A percentile compares a stretch with the other conserved stretches of the same genome.
Conservation (phyloP, 192 early-diverging fungal species). For the Coemansia sp. region DNA sequence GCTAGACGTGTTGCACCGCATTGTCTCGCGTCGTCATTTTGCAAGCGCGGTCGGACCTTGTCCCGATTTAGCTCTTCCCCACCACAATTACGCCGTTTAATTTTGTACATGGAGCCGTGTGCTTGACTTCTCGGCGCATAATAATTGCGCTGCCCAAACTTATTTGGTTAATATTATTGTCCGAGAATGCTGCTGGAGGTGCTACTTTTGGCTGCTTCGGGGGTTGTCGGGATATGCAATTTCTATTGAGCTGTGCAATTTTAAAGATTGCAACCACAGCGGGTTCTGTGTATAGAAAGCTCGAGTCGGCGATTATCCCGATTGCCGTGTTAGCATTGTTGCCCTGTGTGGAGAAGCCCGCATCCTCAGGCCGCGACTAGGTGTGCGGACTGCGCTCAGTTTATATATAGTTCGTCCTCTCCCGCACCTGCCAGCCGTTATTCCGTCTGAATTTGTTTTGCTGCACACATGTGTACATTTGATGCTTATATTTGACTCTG, state of each 20-base stretch:
- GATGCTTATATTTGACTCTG: neutral
- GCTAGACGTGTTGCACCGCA: neutral
- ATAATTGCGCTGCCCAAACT: neutral
- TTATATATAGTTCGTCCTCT: neutral
- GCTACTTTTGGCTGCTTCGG: neutral
- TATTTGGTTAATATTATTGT: neutral
- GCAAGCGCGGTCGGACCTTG: slow-evolving; percentile 3
- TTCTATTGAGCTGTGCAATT: neutral
- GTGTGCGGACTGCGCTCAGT: neutral
- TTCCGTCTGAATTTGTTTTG: neutral
- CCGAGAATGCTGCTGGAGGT: neutral
- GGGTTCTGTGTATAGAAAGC: neutral
- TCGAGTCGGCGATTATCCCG: neutral
- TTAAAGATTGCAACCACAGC: neutral
- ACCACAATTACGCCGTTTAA: neutral
- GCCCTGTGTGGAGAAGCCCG: neutral
- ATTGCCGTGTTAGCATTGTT: neutral
- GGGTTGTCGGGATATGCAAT: neutral
- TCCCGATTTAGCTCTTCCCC: neutral
- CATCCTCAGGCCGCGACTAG: neutral
- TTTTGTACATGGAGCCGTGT: neutral
- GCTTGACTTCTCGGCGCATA: neutral
- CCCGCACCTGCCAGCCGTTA: neutral
- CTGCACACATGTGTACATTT: neutral
- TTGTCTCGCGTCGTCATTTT: neutral